Base-by-base conservation (phyloP, 2,329 filamentous ascomycete genomes). In the Ramularia collo-cygni region DNA sequence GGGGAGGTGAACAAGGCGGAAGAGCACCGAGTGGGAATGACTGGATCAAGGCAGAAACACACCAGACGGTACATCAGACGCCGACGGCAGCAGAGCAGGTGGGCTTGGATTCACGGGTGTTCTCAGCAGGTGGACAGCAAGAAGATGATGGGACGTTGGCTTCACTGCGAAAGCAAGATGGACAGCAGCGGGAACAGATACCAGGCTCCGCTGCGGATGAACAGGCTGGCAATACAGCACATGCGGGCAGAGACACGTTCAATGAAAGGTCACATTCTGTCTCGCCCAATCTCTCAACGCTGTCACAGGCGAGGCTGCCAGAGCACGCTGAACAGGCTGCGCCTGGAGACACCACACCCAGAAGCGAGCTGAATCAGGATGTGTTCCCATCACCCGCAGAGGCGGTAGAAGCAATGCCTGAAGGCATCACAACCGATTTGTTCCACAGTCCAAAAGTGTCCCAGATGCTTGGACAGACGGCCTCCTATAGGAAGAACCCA, bases 361-460 rank as follows among this genome's bases (percentile, higher is more conserved):
- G 62, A 24, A 59, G 64, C 17, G 57, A 57, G 4, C 61, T 78
- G 39, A 76, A 79, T 48, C 65, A 72, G 37, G 75, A 79, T 56
- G 69, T 74, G 1, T 79, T 74, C 48, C 50, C 54, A 8, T 35
- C 41, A n/a, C 48, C 48, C 6, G 21, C 35, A 19, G 44, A 46
- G 12, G 29, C 32, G 12, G 51, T 56, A 13, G 65, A 71, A 13
- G 66, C 72, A n/a, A 43, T 72, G 12, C 69, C 76, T 3, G 73
- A 77, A 38, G 77, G 73, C 33, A 66, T 80, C 52, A 71, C 81
- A 53, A 70, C 72, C 4, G 72, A 77, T 48, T 60, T 83, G 0
- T 83, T 83, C 54, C 74, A 75, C 40, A 82, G 74, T 39, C 72
- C 71, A 3, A 69, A 68, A 39, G 72, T 80, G 14, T 73, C 76